Conservation (phyloP, 331 rosid genomes). For the Phaseolus coccineus region DNA sequence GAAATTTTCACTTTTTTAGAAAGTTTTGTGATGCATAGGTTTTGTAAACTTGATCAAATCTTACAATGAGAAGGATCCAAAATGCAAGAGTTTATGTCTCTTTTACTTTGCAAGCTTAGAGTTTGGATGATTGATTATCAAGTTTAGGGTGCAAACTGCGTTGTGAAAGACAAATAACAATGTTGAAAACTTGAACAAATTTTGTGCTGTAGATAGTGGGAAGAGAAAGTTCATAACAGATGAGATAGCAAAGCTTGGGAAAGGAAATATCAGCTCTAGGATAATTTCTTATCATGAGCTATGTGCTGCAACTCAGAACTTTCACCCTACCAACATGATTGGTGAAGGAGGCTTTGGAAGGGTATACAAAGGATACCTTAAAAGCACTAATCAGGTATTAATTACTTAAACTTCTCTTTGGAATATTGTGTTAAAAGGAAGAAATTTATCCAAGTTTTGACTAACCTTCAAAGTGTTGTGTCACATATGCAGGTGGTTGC, state of each 20-base stretch:
- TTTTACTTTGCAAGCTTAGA: neutral
- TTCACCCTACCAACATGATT: slow-evolving; percentile 63
- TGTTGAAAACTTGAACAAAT: slow-evolving; percentile 19
- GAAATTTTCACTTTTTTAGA: neutral
- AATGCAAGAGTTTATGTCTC: neutral
- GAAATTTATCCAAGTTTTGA: neutral
- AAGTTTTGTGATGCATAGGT: neutral
- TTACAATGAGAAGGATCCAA: neutral
- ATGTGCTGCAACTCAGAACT: slow-evolving; percentile 73
- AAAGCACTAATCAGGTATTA: slow-evolving; percentile 65
- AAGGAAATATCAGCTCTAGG: slow-evolving; percentile 70
- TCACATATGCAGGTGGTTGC: slow-evolving; percentile 68
- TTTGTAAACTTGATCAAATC: slow-evolving; percentile 5
- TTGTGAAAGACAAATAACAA: neutral
- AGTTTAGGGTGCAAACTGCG: neutral
- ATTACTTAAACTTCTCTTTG: slow-evolving; percentile 32
- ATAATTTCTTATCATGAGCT: slow-evolving; percentile 64
- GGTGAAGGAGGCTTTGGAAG: slow-evolving; percentile 99
- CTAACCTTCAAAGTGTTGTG: neutral
- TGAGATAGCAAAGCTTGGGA: slow-evolving; percentile 79
- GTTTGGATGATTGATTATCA: neutral
- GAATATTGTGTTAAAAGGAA: neutral
- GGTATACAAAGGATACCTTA: slow-evolving; percentile 79
- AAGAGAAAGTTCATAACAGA: slow-evolving; percentile 67
- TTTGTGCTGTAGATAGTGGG: slow-evolving; percentile 63